Conservation (phyloP, 495 filamentous ascomycete species). For the Lophiostoma macrostomum region DNA sequence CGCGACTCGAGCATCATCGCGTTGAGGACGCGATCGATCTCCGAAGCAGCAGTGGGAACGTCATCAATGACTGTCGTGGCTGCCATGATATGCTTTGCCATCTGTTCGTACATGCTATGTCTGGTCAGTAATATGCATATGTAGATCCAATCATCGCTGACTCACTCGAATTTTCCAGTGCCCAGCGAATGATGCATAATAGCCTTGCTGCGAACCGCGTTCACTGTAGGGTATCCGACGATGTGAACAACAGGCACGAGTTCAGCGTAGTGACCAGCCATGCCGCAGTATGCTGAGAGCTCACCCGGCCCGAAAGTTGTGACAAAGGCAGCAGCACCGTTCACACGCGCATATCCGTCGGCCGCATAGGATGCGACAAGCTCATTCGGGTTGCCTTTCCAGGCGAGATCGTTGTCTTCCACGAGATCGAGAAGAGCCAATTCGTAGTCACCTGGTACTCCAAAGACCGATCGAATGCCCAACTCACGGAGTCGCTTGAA, state of each 20-base stretch:
- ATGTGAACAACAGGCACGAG: constrained; percentile 61
- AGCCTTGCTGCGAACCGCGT: constrained; percentile 2
- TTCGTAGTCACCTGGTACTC: constrained; percentile 33
- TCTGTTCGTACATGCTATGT: constrained; percentile 42
- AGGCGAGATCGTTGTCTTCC: constrained; percentile 18
- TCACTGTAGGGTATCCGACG: constrained; percentile 54
- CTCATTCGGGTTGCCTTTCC: constrained; percentile 34
- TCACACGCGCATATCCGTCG: constrained; percentile 35
- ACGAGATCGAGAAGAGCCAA: constrained; percentile 34
- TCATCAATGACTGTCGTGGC: constrained; percentile 40
- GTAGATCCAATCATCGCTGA: constrained; percentile 22
- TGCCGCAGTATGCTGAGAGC: constrained; percentile 27
- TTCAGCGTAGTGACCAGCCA: constrained; percentile 32
- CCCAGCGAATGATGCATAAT: constrained; percentile 35
- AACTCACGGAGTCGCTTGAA: constrained; percentile 16
- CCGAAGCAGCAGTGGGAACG: constrained; percentile 35
- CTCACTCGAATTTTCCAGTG: constrained; percentile 29
- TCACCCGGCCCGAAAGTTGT: constrained; percentile 25
- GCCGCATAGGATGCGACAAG: constrained; percentile 34
- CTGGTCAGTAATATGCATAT: not conserved
- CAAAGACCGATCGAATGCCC: constrained; percentile 16
- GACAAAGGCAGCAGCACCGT: constrained; percentile 31
- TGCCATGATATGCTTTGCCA: constrained; percentile 40
- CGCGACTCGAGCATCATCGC: constrained; percentile 27
- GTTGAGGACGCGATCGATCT: constrained; percentile 46